Base-by-base conservation (phyloP, 2,329 filamentous ascomycete species). In the Aurifilum marmelostoma region DNA sequence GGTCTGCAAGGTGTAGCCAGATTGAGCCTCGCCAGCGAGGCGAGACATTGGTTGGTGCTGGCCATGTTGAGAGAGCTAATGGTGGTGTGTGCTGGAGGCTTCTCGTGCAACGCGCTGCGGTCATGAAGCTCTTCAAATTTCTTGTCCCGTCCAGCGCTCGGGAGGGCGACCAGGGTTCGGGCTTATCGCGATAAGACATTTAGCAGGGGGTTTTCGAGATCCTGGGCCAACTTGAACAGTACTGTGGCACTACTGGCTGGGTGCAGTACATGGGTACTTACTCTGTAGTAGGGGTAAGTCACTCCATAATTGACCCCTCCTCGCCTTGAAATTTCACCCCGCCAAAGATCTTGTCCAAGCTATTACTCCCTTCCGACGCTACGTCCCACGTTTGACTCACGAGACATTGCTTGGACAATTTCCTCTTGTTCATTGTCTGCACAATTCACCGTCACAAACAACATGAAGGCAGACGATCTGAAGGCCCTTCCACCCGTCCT, bases 381-480 rank as follows among this genome's bases (percentile, higher is more conserved):
- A 56, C 24, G 59, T 56, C 43, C 52, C 62, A 65, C 67, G 47
- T 27, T 70, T 70, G 70, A 70, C 68, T 71, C 65, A 71, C 62
- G 37, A 65, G 61, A 67, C 39, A 65, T 27, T 39, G 39, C 16
- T 29, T 27, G 12, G 24, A 59, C 56, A 37, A 43, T 58, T n/a
- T 60, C 37, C 16, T 52, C 34, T 14, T 9, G 11, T 27, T 32
- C 24, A 29, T 18, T 24, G 27, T 64, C 8, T 24, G n/a, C 56
- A 52, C 58, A 34, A 27, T 50, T 27, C 32, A 56, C 56, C 3
- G 58, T 9, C 29, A 60, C 43, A 67, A 27, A 65, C 73, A 84
- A 74, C 67, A 88, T 89, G 87, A 88, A 88, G 81, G 77, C 80
- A 73, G 83, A 86, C 74, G 85, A 88, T 78, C 81, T 89, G 73